Evolutionary conservation across 441 rosid species (phyloP), one percentile per base, ranked within the genome.

Genomic region (Gossypium gossypioides): DNA sequence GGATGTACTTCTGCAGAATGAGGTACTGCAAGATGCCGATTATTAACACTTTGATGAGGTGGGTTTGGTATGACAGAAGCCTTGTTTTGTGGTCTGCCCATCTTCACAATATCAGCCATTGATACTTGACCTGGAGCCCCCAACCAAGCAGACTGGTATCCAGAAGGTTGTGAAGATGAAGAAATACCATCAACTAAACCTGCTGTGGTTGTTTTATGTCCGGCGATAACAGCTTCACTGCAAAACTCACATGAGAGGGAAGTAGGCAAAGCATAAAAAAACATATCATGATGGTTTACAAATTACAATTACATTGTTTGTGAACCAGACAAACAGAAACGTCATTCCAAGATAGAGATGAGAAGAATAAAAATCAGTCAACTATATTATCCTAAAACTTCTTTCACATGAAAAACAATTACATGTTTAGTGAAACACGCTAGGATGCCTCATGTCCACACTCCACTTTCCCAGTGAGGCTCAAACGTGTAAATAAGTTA

Each of bases 21-120:
- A 42, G 83, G 78, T 40, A 75, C 78, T 16, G 29, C 52, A 70
- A 54, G 79, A 68, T 77, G 77, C 37, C 16, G 80, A 75, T 79
- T 85, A 78, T 75, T 77, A 77, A 75, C 83, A 76, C 70, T 79
- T 37, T 73, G 83, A 19, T 65, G 82, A 71, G 89, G 78, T 68
- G 37, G 77, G 69, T 69, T 82, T 32, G 78, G 46, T 75, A 76
- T 7, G 24, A 56, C 68, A 61, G 87, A 76, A 60, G 77, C 77
- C 83, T 88, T 87, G 76, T 70, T 80, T n/a, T 84, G 92, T 24
- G 96, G 97, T 85, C 81, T 84, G 66, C 99, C 96, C 97, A 85
- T 87, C 85, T 91, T 95, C 73, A 95, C 99, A 75, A 95, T 84
- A 77, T 95, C 99, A 75, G 99, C 99, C 99, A 95, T 88, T 13